Evolutionary conservation across 1,139 yeast species (phyloP), one percentile per base, ranked within the genome.

Genomic region (Sugiyamaella neomexicana): DNA sequence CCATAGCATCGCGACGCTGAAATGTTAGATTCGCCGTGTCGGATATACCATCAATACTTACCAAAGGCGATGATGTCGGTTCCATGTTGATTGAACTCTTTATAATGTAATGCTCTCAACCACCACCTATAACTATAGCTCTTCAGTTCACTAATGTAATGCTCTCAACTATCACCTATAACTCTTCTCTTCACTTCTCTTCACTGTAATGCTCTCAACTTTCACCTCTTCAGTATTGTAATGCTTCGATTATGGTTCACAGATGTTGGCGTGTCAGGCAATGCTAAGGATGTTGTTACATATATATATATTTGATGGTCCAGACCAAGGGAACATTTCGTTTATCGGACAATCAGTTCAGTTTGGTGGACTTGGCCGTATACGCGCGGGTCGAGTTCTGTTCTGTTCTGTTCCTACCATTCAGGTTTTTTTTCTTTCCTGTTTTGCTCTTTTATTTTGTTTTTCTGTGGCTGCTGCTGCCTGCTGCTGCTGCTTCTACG

Each of bases 1-100:
- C 46, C 56, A 53, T 53, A 10, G 56, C 56, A 39, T 53, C 56
- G n/a, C 53, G 56, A 8, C 56, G 50, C 55, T 52, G 13, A 6
- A n/a, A n/a, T 29, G 25, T 38, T 38, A 25, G 38, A 41, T 20
- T 20, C 25, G 25, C 25, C 25, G 25, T 20, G 25, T 20, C 25
- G 25, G 25, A 20, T 29, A 29, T 15, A 39, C 16, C 16, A 8
- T 8, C 42, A 39, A 16, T 39, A 47, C 51, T 47, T 47, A 47
- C 51, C 51, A 39, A 38, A 29, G 51, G 51, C 17, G 51, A 47
- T 17, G 51, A 39, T 20, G 46, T 16, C 6, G 45, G 32, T 40
- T 47, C 51, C 51, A 47, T 39, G 34, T 29, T 12, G 10, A n/a
- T 29, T 4, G 8, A 20, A 20, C 25, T 20, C 25, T 20, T 20